Base-by-base conservation (phyloP, 2,329 filamentous ascomycete genomes). In the Conoideocrella luteorostrata region DNA sequence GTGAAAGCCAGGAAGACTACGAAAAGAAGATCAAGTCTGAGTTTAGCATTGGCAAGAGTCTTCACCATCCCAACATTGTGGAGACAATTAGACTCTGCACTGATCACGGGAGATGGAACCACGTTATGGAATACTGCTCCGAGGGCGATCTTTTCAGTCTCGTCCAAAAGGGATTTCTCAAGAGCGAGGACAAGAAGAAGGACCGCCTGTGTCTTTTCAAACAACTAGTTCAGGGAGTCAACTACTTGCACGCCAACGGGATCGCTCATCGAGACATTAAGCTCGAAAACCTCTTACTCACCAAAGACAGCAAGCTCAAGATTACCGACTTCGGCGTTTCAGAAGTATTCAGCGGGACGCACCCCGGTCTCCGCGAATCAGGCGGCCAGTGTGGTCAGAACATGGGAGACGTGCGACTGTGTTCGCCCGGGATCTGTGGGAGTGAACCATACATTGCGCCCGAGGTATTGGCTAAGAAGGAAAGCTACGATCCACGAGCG, bases 181-280 rank as follows among this genome's bases (percentile, higher is more conserved):
- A 70, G 45, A 66, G 70, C 3, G 74, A 81, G 6, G 80, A 85
- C 44, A 80, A 82, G 46, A 69, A 75, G 13, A 71, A 75, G 44
- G 87, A 94, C 58, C 82, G 86, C 9, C 69, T 86, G 24, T 95
- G 89, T 64, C 74, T 95, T 50, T 94, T 95, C 76, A 94, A 94
- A 71, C 89, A 95, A 63, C 71, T 95, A 22, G 69, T 93, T 24
- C 84, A 88, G 55, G 89, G 88, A 15, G 77, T 95, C 49, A 75
- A 81, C 56, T 93, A 95, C 59, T 71, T 95, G 18, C 89, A 95
- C 63, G 72, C 71, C 47, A 81, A 91, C 56, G 89, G 88, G 45
- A 90, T 95, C 57, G 89, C 88, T 2, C 89, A 95, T 64, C 84
- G 89, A 39, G 89, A 95, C 54, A 86, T 95, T 68, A 95, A 95